A percentile compares a stretch with the other conserved stretches of the same genome.
phyloP scores from a whole-genome alignment of 805 yeast genomes.

The Metschnikowia reukaufii region DNA sequence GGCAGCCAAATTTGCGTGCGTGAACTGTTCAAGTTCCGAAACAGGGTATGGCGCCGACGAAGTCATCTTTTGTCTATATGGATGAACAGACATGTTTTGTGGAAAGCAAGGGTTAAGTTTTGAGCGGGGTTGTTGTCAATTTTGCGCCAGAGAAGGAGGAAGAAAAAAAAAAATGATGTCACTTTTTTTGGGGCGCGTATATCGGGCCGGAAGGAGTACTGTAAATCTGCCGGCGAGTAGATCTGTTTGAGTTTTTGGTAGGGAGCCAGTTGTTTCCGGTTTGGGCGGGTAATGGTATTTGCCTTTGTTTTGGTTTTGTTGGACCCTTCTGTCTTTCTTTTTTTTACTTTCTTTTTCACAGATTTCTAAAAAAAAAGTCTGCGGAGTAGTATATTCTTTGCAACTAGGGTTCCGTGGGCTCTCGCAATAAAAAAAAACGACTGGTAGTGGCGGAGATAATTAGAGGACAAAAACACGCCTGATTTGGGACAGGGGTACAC shows the following conservation, averaged over 20 bases:
- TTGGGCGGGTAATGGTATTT: background rate
- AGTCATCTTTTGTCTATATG: conserved; percentile 22
- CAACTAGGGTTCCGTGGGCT: background rate
- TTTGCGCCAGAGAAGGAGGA: background rate
- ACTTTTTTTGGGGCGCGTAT: background rate
- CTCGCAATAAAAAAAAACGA: background rate
- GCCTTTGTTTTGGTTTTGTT: background rate
- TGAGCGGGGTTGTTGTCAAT: no score
- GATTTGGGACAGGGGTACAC: no score
- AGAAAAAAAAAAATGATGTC: background rate
- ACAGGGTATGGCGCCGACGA: conserved; percentile 20
- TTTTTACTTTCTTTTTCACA: no score
- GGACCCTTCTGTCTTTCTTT: no score
- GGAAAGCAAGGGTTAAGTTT: no score
- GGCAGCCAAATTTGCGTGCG: background rate
- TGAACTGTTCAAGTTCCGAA: conserved; percentile 10
- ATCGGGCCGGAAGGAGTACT: background rate
- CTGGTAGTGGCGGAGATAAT: no score
- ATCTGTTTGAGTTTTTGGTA: background rate
- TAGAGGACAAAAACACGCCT: background rate
- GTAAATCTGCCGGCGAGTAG: background rate
- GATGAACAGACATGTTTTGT: conserved; percentile 16
- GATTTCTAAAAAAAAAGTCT: no score
- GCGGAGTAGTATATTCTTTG: background rate
- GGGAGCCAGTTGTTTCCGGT: background rate